These are phyloP conservation scores for Erodium chrysanthum DNA, from an alignment of 441 rosid species.

Conservation along the genomic window DNA sequence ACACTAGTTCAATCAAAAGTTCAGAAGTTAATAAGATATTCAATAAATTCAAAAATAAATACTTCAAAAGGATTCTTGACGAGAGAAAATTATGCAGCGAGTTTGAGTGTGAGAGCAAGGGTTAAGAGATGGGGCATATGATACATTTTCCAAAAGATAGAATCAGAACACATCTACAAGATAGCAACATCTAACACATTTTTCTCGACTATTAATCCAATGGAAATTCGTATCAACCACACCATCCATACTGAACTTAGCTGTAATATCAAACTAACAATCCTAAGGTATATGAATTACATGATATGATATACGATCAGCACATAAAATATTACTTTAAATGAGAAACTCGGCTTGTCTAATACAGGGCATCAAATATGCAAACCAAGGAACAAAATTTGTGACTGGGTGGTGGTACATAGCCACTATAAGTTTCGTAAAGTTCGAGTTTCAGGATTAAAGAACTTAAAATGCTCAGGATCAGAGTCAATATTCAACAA, in stretches of 20 bases:
- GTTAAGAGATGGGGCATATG: not conserved
- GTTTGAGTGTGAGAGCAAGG: slow-evolving; percentile 6
- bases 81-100: slow-evolving; percentile 14
- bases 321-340: not conserved
- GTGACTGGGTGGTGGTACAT: not conserved
- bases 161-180: slow-evolving; percentile 2
- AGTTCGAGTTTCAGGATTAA: not conserved
- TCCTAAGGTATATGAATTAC: not conserved
- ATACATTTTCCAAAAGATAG: not conserved
- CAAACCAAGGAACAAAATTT: not conserved
- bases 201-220: not conserved
- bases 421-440: not conserved
- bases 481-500: not conserved
- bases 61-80: slow-evolving; percentile 8
- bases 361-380: not conserved
- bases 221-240: not conserved
- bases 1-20: not conserved
- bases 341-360: not conserved
- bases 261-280: not conserved
- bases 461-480: not conserved
- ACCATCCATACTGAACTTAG: not conserved
- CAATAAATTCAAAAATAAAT: slow-evolving; percentile 5
- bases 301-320: not conserved
- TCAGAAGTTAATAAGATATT: not conserved
- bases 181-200: not conserved